Conservation (phyloP, 23 red algal species). For the Pyropia haitanensis region DNA sequence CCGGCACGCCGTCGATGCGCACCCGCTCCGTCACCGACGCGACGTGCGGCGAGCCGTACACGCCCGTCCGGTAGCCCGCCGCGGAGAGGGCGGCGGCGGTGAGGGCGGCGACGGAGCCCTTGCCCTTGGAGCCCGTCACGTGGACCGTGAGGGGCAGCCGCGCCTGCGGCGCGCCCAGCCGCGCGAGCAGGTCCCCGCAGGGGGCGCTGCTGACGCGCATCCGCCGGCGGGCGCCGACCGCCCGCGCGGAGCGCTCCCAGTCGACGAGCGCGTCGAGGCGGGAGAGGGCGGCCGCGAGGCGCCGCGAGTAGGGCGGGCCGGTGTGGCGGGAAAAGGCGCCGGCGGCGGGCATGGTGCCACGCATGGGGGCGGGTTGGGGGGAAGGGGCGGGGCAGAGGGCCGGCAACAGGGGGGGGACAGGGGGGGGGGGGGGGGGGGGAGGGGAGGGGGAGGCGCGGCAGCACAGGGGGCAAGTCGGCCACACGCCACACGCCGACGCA, state of each 20-base stretch:
- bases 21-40: conserved; percentile 88
- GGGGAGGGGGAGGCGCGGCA: too few species aligned
- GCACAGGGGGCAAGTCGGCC: too few species aligned
- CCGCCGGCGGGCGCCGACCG: conserved; percentile 7
- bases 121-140: conserved; percentile 93
- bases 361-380: too few species aligned
- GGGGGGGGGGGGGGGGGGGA: too few species aligned
- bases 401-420: too few species aligned
- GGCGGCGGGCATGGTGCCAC: too few species aligned
- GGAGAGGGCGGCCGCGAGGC: conserved; percentile 11
- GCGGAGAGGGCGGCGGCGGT: conserved; percentile 29
- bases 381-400: too few species aligned
- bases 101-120: conserved; percentile 74
- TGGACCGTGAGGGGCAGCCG: conserved; percentile 48
- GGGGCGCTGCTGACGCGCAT: conserved; percentile 58
- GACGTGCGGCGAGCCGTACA: conserved; percentile 88
- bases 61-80: conserved; percentile 26
- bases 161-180: conserved; percentile 51
- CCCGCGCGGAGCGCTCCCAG: conserved; percentile 66
- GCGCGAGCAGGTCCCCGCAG: conserved; percentile 47
- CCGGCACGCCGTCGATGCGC: conserved; percentile 47
- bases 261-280: conserved; percentile 78
- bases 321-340: too few species aligned
- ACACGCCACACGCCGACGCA: too few species aligned
- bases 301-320: conserved; percentile 8